phyloP scores from a whole-genome alignment of 78 protist species.

The Dictyostelium citrinum region DNA sequence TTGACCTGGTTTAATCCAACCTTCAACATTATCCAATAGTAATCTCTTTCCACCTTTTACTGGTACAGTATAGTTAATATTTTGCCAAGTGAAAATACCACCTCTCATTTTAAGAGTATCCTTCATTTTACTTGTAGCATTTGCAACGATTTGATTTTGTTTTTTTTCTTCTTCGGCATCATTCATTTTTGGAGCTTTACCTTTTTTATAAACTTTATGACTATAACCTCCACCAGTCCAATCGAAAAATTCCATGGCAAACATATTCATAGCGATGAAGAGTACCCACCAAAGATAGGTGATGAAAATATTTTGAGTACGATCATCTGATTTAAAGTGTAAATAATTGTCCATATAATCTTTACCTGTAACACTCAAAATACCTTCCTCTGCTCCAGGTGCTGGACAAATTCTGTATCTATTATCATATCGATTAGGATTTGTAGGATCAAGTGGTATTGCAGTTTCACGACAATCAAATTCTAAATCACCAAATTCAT shows the following conservation, averaged over 20 bases:
- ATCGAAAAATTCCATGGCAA: conserved; percentile 59
- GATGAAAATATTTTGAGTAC: not conserved
- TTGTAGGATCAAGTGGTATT: conserved; percentile 12
- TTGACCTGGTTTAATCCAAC: conserved; percentile 72
- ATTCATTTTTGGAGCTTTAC: conserved; percentile 78
- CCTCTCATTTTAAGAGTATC: conserved; percentile 19
- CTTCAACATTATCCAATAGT: conserved; percentile 21
- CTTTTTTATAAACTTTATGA: conserved; percentile 69
- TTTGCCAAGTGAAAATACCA: conserved; percentile 62
- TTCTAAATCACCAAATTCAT: not conserved
- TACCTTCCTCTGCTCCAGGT: conserved; percentile 22
- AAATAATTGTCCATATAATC: not conserved
- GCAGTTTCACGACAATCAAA: conserved; percentile 6
- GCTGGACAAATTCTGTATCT: not conserved
- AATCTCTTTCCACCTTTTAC: conserved; percentile 3
- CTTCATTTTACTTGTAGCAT: conserved; percentile 50
- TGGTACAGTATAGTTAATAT: conserved; percentile 51
- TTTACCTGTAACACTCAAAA: not conserved
- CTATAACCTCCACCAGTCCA: conserved; percentile 75
- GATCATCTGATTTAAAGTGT: not conserved
- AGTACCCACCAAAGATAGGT: conserved; percentile 34
- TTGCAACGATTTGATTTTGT: conserved; percentile 26
- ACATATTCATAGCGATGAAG: conserved; percentile 21
- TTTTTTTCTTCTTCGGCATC: conserved; percentile 36
- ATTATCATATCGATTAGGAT: not conserved